phyloP scores from a whole-genome alignment of 2,329 filamentous ascomycete species.

The Escovopsis sp. region DNA sequence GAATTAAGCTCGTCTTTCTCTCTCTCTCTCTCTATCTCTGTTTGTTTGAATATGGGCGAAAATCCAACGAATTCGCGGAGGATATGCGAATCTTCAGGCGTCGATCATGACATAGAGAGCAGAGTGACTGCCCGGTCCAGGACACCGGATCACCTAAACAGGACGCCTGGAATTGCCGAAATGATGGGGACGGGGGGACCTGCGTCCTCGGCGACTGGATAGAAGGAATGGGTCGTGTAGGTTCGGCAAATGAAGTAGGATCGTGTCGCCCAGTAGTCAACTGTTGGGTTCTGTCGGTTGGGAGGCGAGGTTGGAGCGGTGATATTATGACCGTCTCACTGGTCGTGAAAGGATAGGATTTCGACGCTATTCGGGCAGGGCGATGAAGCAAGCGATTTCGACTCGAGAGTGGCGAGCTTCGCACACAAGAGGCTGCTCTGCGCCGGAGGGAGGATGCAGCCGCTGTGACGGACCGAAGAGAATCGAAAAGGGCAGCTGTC shows the following conservation, averaged over 20 bases:
- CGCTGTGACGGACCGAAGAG: conserved; percentile 8
- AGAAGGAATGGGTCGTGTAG: too few relatives aligned
- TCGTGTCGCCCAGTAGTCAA: too few relatives aligned
- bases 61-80: conserved; percentile 13
- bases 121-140: conserved; percentile 17
- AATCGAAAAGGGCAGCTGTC: conserved; percentile 15
- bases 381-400: too few relatives aligned
- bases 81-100: conserved; percentile 20
- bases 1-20: conserved; percentile 5
- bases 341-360: too few relatives aligned
- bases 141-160: conserved; percentile 8
- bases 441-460: conserved; percentile 2
- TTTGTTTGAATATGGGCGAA: conserved; percentile 10
- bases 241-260: too few relatives aligned
- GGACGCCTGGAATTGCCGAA: not conserved
- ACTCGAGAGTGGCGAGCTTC: not conserved
- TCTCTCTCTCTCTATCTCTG: conserved; percentile 11
- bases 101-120: conserved; percentile 25
- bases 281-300: too few relatives aligned
- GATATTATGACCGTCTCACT: too few relatives aligned
- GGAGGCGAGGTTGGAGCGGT: too few relatives aligned
- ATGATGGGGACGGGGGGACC: too few relatives aligned
- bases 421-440: conserved; percentile 2
- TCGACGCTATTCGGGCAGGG: too few relatives aligned
- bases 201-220: too few relatives aligned